Evolutionary conservation across 2,329 filamentous ascomycete species (phyloP).

Genomic region (Endoconidiophora laricicola): DNA sequence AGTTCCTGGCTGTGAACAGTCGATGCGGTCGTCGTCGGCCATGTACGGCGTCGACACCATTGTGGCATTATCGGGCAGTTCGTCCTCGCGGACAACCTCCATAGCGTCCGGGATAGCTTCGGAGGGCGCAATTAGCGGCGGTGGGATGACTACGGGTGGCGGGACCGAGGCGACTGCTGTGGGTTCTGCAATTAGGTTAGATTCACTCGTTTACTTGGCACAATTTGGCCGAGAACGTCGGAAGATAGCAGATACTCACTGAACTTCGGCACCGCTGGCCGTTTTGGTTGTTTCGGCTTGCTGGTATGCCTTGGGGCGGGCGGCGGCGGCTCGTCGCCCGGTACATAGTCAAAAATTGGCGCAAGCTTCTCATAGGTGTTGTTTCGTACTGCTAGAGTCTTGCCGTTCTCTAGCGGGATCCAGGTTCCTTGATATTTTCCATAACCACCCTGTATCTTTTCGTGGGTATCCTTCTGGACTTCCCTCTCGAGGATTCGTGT

Average conservation of each 20-base stretch:
- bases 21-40: constrained; percentile 64
- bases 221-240: background rate
- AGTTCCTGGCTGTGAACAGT: constrained; percentile 29
- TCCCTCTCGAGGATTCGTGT: constrained; percentile 92
- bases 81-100: constrained; percentile 40
- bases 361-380: constrained; percentile 67
- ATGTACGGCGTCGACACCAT: constrained; percentile 73
- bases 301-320: constrained; percentile 85
- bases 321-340: constrained; percentile 75
- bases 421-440: constrained; percentile 99
- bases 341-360: constrained; percentile 77
- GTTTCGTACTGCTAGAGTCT: constrained; percentile 71
- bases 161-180: constrained; percentile 14
- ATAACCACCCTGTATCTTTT: constrained; percentile 96
- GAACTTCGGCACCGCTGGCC: constrained; percentile 47
- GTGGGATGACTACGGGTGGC: background rate
- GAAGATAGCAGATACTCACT: constrained; percentile 11
- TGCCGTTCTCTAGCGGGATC: constrained; percentile 75
- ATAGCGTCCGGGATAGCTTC: constrained; percentile 17
- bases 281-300: constrained; percentile 64
- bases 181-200: background rate
- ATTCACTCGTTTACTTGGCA: background rate
- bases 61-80: constrained; percentile 69
- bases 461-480: constrained; percentile 88
- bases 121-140: constrained; percentile 6